Percentiles rank a stretch among this genome's conserved stretches.
Evolutionary conservation across 257 asterid genomes (phyloP).

Genomic region (Solanum medicagineum): DNA sequence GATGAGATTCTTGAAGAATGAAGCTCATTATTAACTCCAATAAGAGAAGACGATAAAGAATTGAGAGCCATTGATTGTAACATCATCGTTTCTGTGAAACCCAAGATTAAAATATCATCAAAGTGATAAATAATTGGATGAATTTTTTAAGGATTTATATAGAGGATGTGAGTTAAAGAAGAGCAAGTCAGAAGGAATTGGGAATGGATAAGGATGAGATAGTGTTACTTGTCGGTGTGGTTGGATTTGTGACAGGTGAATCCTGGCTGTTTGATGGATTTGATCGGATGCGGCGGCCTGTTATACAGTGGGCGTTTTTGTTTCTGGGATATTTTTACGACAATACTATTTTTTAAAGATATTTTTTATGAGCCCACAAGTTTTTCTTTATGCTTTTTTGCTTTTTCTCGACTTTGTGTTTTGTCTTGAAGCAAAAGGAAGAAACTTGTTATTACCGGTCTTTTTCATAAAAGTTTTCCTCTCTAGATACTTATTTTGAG

Average conservation of each 20-base stretch:
- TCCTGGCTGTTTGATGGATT: conserved; percentile 8
- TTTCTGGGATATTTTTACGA: not conserved
- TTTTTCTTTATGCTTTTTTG: not conserved
- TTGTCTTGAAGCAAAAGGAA: not conserved
- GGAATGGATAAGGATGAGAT: conserved; percentile 49
- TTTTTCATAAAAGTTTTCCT: not conserved
- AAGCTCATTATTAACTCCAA: conserved; percentile 13
- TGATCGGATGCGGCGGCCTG: conserved; percentile 5
- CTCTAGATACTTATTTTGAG: not conserved
- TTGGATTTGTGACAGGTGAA: not conserved
- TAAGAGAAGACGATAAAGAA: conserved; percentile 14
- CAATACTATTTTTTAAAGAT: not conserved
- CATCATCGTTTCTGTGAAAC: conserved; percentile 16
- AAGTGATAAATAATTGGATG: not conserved
- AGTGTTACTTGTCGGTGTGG: not conserved
- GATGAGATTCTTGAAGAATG: conserved; percentile 10
- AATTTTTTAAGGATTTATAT: not conserved
- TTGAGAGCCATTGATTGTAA: conserved; percentile 25
- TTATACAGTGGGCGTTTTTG: not conserved
- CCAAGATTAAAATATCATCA: not conserved
- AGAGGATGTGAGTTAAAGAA: not conserved
- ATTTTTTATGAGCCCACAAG: not conserved
- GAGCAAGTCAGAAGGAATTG: not conserved
- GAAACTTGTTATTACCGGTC: not conserved
- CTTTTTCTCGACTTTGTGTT: not conserved